These are phyloP conservation scores for Elongisporangium anandrum DNA, from an alignment of 352 stramenopile genomes.

Conservation along the genomic window DNA sequence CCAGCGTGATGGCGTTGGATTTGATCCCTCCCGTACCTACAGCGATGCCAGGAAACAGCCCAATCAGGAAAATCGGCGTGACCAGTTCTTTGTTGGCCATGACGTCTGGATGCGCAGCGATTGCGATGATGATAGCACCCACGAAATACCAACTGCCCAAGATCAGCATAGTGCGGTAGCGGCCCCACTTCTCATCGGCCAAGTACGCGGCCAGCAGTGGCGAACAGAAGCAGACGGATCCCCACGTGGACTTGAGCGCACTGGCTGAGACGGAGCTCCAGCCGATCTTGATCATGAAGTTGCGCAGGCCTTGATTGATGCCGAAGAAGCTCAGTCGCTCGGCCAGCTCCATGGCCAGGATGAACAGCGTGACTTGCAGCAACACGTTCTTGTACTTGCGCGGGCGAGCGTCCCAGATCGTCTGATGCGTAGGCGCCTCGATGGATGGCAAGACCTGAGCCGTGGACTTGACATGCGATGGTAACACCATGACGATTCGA, in stretches of 20 bases:
- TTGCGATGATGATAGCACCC: conserved; percentile 44
- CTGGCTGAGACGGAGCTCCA: conserved; percentile 53
- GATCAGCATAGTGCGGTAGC: conserved; percentile 51
- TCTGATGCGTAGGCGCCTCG: conserved; percentile 4
- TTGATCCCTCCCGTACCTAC: conserved; percentile 44
- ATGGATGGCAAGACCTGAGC: neutral
- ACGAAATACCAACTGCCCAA: conserved; percentile 53
- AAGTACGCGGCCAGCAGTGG: conserved; percentile 59
- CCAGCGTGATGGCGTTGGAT: conserved; percentile 52
- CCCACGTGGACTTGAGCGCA: conserved; percentile 60
- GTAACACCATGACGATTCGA: neutral
- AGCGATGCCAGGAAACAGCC: conserved; percentile 32
- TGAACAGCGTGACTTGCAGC: conserved; percentile 14
- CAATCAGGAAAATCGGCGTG: conserved; percentile 31
- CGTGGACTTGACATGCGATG: conserved; percentile 2
- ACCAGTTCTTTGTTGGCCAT: conserved; percentile 12
- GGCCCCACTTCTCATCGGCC: conserved; percentile 57
- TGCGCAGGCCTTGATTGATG: conserved; percentile 72
- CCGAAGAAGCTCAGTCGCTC: conserved; percentile 85
- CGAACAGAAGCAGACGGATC: conserved; percentile 55
- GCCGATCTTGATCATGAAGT: conserved; percentile 47
- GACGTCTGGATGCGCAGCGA: conserved; percentile 34
- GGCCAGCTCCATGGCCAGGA: conserved; percentile 9
- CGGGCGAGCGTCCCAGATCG: conserved; percentile 28
- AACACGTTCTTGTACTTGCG: conserved; percentile 37